These are phyloP conservation scores for Gossypium davidsonii DNA, from an alignment of 441 rosid species.

Conservation along the genomic window DNA sequence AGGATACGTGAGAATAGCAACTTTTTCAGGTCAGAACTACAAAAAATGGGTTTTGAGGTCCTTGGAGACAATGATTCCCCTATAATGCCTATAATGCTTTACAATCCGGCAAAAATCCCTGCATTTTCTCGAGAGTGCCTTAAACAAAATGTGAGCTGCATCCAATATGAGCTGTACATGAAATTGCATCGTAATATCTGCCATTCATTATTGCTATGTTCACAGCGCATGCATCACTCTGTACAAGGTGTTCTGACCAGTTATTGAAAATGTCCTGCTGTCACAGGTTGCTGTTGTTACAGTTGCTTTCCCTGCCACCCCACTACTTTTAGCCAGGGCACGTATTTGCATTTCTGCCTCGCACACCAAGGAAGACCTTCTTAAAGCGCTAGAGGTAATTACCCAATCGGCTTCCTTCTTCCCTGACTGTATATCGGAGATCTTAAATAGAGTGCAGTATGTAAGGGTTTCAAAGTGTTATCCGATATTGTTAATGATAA, in stretches of 20 bases:
- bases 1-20: conserved; percentile 84
- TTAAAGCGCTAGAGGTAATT: conserved; percentile 66
- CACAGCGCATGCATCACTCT: not conserved
- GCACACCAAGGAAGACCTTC: conserved; percentile 69
- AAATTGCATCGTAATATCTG: not conserved
- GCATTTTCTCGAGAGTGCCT: conserved; percentile 87
- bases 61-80: conserved; percentile 91
- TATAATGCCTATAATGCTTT: conserved; percentile 93
- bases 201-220: not conserved
- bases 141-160: conserved; percentile 48
- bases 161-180: not conserved
- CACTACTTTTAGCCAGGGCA: conserved; percentile 78
- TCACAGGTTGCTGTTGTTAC: conserved; percentile 71
- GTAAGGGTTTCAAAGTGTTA: not conserved
- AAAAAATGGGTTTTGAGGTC: conserved; percentile 93
- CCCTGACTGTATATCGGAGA: not conserved
- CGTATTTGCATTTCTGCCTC: conserved; percentile 87
- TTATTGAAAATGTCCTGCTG: not conserved
- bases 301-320: conserved; percentile 83
- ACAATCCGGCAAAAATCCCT: conserved; percentile 88
- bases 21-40: conserved; percentile 80
- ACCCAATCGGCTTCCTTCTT: not conserved
- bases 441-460: not conserved
- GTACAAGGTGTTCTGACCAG: not conserved
- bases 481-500: not conserved